These are phyloP conservation scores for Fusarium pilosicola DNA, from an alignment of 2,329 filamentous ascomycete genomes.

Conservation along the genomic window DNA sequence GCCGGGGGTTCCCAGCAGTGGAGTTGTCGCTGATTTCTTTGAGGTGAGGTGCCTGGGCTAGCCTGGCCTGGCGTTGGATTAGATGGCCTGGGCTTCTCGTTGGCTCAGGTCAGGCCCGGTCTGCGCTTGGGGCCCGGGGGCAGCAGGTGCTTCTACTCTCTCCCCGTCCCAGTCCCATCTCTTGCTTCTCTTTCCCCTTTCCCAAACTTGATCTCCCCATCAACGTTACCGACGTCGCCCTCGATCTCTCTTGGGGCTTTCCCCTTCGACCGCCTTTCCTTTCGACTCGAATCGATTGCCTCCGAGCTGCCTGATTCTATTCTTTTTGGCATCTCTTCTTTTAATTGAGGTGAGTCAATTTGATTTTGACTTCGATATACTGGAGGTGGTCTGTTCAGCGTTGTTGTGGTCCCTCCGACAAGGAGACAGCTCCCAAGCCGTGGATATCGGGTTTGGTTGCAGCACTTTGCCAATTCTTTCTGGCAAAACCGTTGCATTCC, in stretches of 20 bases:
- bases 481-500: neutral
- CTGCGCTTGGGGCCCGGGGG: slow-evolving; percentile 6
- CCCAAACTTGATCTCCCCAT: slow-evolving; percentile 40
- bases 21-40: slow-evolving; percentile 27
- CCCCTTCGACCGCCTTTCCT: slow-evolving; percentile 35
- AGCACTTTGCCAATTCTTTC: slow-evolving; percentile 1
- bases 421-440: slow-evolving; percentile 19
- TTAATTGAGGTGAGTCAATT: slow-evolving; percentile 35
- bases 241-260: slow-evolving; percentile 29
- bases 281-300: slow-evolving; percentile 31
- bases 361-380: slow-evolving; percentile 1
- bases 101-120: neutral
- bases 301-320: slow-evolving; percentile 30
- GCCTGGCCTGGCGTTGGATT: slow-evolving; percentile 3
- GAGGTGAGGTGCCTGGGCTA: slow-evolving; percentile 21
- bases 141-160: slow-evolving; percentile 17
- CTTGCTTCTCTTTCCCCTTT: slow-evolving; percentile 40
- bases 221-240: slow-evolving; percentile 35
- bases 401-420: slow-evolving; percentile 21
- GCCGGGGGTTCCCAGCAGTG: slow-evolving; percentile 24
- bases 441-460: slow-evolving; percentile 13
- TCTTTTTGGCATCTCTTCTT: slow-evolving; percentile 38
- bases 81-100: slow-evolving; percentile 3
- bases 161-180: slow-evolving; percentile 24
- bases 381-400: slow-evolving; percentile 21